These are phyloP conservation scores for Lathyrus aphaca DNA, from an alignment of 306 rosid species.

Conservation along the genomic window DNA sequence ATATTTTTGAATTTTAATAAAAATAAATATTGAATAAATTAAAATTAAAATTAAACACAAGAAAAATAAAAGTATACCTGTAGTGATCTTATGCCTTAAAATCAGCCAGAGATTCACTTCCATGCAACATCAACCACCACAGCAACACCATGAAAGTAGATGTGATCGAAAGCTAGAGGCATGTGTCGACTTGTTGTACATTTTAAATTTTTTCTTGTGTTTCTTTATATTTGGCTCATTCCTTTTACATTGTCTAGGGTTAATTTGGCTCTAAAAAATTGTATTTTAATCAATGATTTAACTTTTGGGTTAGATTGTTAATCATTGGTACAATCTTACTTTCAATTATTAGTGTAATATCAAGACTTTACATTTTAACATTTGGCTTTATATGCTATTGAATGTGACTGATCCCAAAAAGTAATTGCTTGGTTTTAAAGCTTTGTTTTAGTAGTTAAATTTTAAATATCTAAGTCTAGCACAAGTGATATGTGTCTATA, in stretches of 20 bases:
- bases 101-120: conserved; percentile 59
- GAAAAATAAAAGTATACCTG: conserved; percentile 41
- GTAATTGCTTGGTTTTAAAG: neutral
- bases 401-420: neutral
- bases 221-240: neutral
- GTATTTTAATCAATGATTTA: neutral
- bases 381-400: neutral
- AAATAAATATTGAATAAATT: conserved; percentile 39
- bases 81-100: conserved; percentile 70
- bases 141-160: conserved; percentile 44
- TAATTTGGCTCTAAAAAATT: neutral
- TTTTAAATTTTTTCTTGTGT: neutral
- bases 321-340: neutral
- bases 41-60: conserved; percentile 42
- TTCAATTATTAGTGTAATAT: neutral
- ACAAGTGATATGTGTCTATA: neutral
- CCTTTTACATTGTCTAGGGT: neutral
- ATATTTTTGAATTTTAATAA: conserved; percentile 28
- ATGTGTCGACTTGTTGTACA: conserved; percentile 18
- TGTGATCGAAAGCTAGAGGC: conserved; percentile 37
- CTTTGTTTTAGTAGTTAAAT: neutral
- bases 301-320: neutral
- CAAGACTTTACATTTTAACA: neutral
- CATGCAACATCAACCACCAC: conserved; percentile 55
- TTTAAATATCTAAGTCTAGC: no score